A percentile compares a stretch with the other conserved stretches of the same genome.
These are phyloP conservation scores for Aspergillus persii DNA, from an alignment of 2,329 filamentous ascomycete species.

Conservation along the genomic window DNA sequence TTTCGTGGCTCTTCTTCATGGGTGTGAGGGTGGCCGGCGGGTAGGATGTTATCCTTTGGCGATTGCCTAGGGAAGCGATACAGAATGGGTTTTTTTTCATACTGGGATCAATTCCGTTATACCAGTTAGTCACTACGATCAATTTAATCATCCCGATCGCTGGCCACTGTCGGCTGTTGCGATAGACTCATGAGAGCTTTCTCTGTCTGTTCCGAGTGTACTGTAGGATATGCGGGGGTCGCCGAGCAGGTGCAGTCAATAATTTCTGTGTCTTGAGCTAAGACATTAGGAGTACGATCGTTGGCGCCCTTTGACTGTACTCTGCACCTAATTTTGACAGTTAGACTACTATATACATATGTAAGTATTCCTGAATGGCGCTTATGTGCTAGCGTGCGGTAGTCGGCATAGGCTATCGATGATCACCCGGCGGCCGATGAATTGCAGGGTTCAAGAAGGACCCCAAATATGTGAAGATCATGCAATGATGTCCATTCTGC, in stretches of 20 bases:
- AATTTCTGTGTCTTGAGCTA: background rate
- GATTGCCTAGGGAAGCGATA: constrained; percentile 17
- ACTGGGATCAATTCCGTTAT: constrained; percentile 17
- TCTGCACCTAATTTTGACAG: background rate
- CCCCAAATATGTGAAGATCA: background rate
- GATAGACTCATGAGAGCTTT: constrained; percentile 16
- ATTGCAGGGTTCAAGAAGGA: background rate
- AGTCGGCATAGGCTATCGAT: background rate
- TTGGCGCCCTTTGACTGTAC: background rate
- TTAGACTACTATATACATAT: background rate
- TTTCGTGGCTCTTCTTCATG: constrained; percentile 31
- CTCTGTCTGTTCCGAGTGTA: background rate
- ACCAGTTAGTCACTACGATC: constrained; percentile 19
- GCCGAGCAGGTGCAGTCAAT: too few species aligned
- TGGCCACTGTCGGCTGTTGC: constrained; percentile 16
- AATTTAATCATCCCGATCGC: constrained; percentile 24
- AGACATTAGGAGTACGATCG: background rate
- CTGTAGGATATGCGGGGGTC: too few species aligned
- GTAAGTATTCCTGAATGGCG: background rate
- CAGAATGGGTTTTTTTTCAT: constrained; percentile 22
- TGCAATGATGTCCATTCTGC: background rate
- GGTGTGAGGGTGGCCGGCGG: constrained; percentile 28
- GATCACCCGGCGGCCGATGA: background rate
- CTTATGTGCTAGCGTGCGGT: constrained; percentile 4
- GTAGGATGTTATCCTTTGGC: constrained; percentile 24